Percentiles rank a stretch among this genome's conserved stretches.
Evolutionary conservation across 2,329 filamentous ascomycete species (phyloP).

Genomic region (Talaromyces sp.): DNA sequence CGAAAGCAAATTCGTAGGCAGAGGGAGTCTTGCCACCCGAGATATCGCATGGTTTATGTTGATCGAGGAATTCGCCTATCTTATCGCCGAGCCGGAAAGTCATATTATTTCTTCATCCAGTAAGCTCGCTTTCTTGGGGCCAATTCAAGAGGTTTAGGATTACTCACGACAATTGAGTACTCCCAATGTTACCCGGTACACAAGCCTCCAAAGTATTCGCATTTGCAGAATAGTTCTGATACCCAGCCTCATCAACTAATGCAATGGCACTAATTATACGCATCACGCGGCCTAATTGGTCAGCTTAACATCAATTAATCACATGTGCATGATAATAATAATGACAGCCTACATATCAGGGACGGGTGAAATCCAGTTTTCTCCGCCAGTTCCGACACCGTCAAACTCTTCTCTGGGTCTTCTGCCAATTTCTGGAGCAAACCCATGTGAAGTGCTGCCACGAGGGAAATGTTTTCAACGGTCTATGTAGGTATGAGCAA

Average conservation of each 20-base stretch:
- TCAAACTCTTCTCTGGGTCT: neutral
- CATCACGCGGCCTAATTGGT: neutral
- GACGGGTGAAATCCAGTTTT: neutral
- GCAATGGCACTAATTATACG: no score
- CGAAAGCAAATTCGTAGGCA: neutral
- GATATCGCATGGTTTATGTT: neutral
- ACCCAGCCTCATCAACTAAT: no score
- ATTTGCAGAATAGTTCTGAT: no score
- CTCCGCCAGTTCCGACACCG: neutral
- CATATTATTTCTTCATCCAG: neutral
- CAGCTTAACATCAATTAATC: no score
- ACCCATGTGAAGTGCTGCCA: slow-evolving; percentile 1
- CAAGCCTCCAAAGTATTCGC: no score
- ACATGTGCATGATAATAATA: no score
- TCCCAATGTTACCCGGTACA: no score
- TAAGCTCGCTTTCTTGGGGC: neutral
- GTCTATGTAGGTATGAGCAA: neutral
- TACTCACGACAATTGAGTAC: neutral
- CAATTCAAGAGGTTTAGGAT: neutral
- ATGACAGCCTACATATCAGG: neutral
- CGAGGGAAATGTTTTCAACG: neutral
- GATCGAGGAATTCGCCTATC: neutral
- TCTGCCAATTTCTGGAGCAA: neutral
- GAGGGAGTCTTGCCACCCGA: neutral
- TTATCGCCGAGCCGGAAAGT: neutral